These are phyloP conservation scores for Lactarius pseudohatsudake DNA, from an alignment of 768 basidiomycete genomes.

Conservation along the genomic window DNA sequence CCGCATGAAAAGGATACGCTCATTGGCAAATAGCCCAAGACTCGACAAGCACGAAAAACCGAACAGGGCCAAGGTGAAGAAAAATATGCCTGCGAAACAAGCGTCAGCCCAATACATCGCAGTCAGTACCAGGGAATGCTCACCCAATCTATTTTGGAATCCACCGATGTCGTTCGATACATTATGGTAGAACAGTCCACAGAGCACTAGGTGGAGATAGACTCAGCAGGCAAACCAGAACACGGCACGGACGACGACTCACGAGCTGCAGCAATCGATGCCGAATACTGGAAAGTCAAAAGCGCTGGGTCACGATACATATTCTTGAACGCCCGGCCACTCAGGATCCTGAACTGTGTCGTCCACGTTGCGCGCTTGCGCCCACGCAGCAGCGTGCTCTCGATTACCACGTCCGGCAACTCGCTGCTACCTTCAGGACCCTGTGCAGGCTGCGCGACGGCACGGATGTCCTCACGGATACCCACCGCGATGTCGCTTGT, in stretches of 20 bases:
- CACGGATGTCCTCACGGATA: constrained; percentile 62
- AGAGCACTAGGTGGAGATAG: constrained; percentile 56
- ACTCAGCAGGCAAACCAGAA: constrained; percentile 19
- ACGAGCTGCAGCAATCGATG: constrained; percentile 83
- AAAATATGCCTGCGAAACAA: constrained; percentile 71
- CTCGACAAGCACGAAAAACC: constrained; percentile 97
- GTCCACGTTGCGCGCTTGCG: constrained; percentile 80
- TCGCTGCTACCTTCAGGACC: constrained; percentile 41
- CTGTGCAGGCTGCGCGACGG: constrained; percentile 36
- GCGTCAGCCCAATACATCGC: constrained; percentile 1
- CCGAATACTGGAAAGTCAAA: constrained; percentile 85
- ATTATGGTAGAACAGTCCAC: constrained; percentile 90
- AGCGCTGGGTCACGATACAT: constrained; percentile 93
- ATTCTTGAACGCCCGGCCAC: constrained; percentile 97
- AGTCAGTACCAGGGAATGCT: constrained; percentile 24
- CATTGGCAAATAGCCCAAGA: constrained; percentile 90
- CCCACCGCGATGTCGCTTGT: constrained; percentile 61
- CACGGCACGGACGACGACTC: constrained; percentile 37
- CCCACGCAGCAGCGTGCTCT: constrained; percentile 66
- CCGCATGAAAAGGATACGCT: constrained; percentile 96
- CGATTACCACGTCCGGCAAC: constrained; percentile 65
- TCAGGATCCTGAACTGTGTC: constrained; percentile 92
- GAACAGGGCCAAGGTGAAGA: constrained; percentile 95
- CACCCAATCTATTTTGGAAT: constrained; percentile 92
- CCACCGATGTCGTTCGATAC: constrained; percentile 93